Base-by-base conservation (phyloP, 164 flowering plant genomes). In the Buxus sempervirens region DNA sequence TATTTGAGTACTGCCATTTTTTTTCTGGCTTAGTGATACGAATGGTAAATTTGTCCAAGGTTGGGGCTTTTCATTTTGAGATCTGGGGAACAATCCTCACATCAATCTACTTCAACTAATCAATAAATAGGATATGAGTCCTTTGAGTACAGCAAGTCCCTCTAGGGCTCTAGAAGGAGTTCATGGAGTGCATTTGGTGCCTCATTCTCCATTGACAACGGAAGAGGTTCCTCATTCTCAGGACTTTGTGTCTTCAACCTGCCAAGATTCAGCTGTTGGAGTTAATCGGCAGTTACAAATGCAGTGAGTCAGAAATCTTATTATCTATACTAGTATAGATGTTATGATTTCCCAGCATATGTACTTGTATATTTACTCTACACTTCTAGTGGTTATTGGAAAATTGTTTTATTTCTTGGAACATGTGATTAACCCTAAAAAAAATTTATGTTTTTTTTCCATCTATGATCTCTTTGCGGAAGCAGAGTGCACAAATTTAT, bases 141-240 rank as follows among this genome's bases (percentile, higher is more conserved):
- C 73, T 61, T 78, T 82, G 72, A 75, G 81, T 64, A 62, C 68
- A 56, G 25, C 73, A 59, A 77, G 53, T 62, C 51, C 74, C 19
- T 73, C 75, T 65, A 76, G 64, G 75, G 70, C 85, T 70, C 76
- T 93, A 4, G 82, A 88, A 57, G 96, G 94, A 72, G 70, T 93
- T 20, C 94, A 85, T 75, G 97, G 94, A 66, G 83, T 93, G 59
- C 91, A 81, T 68, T 51, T 89, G 75, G 79, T 79, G 25, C 87
- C 87, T 64, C 89, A 77, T 76, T 74, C 89, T 18, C 92, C 92
- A 66, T 90, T 88, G 75, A 42, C 62, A 24, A 60, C 72, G 25
- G 82, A 88, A 70, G 87, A 86, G 76, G 73, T 75, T 64, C 65
- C 74, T 63, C 77, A 82, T 65, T 55, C 75, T 70, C 88, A 78